These are phyloP conservation scores for Pogostemon cablin DNA, from an alignment of 257 asterid species.

Conservation along the genomic window DNA sequence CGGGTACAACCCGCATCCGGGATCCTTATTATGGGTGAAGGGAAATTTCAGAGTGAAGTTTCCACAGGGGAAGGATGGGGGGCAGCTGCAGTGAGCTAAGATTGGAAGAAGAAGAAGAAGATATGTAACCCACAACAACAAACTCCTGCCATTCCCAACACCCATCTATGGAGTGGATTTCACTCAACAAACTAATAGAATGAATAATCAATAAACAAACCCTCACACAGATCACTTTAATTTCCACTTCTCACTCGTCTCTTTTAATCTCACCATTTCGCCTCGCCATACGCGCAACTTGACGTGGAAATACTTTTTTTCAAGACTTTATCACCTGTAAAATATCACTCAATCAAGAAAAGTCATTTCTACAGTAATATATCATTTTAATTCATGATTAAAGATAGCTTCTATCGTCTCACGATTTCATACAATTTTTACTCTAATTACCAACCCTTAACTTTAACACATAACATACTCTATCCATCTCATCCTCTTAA, in stretches of 20 bases:
- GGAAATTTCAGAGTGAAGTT: constrained; percentile 37
- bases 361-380: no score
- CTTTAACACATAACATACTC: no score
- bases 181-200: no score
- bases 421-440: no score
- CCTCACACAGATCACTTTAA: not conserved
- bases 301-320: constrained; percentile 2
- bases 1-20: constrained; percentile 44
- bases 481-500: no score
- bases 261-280: not conserved
- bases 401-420: no score
- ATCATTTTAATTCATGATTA: no score
- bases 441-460: no score
- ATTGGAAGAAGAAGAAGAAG: constrained; percentile 11
- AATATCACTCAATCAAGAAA: no score
- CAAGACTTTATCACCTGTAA: not conserved
- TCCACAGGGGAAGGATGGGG: constrained; percentile 36
- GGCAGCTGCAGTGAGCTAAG: constrained; percentile 34
- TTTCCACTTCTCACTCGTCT: not conserved
- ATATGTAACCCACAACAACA: constrained; percentile 19
- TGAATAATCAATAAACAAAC: no score
- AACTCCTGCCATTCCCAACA: not conserved
- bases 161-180: no score
- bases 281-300: not conserved
- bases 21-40: not conserved